A percentile compares a stretch with the other conserved stretches of the same genome.
Evolutionary conservation across 2,329 filamentous ascomycete genomes (phyloP).

Genomic region (Chaetomiaceae sp.): DNA sequence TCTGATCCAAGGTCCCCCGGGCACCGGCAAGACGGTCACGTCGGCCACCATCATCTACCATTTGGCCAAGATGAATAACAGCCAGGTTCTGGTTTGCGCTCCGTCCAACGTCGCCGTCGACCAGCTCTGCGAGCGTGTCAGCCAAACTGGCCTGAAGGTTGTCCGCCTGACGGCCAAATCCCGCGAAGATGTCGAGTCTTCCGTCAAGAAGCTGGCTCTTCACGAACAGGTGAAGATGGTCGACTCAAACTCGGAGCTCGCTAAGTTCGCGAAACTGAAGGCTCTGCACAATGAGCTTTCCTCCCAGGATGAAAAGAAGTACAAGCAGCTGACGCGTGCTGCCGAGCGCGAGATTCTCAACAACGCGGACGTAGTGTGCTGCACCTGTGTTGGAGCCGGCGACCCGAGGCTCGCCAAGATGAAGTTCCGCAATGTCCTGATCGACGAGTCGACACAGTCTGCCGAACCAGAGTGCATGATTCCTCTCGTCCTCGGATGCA

Average conservation of each 20-base stretch:
- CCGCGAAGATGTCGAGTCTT: slow-evolving; percentile 97
- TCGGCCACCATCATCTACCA: slow-evolving; percentile 99
- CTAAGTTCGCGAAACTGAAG: slow-evolving; percentile 91
- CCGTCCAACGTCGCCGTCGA: slow-evolving; percentile 98
- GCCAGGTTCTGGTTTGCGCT: slow-evolving; percentile 92
- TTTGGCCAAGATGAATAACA: slow-evolving; percentile 88
- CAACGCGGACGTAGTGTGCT: slow-evolving; percentile 97
- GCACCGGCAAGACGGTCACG: slow-evolving; percentile 97
- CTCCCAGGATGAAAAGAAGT: slow-evolving; percentile 96
- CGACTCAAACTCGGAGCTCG: slow-evolving; percentile 89
- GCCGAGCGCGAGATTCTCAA: slow-evolving; percentile 92
- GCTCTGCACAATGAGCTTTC: slow-evolving; percentile 85
- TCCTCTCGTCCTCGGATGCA: slow-evolving; percentile 91
- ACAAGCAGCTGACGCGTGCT: slow-evolving; percentile 88
- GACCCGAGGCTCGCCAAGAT: slow-evolving; percentile 94
- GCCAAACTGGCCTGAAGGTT: slow-evolving; percentile 90
- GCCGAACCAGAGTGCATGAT: slow-evolving; percentile 99
- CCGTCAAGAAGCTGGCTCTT: slow-evolving; percentile 88
- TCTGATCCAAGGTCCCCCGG: slow-evolving; percentile 92
- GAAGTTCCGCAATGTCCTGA: slow-evolving; percentile 96
- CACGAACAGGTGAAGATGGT: slow-evolving; percentile 98
- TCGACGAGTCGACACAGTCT: slow-evolving; percentile 97
- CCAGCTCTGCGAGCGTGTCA: slow-evolving; percentile 94
- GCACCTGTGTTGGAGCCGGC: slow-evolving; percentile 94
- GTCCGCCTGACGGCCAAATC: slow-evolving; percentile 98